Evolutionary conservation across 2,329 filamentous ascomycete species (phyloP).

Genomic region (Dissoconium aciculare): DNA sequence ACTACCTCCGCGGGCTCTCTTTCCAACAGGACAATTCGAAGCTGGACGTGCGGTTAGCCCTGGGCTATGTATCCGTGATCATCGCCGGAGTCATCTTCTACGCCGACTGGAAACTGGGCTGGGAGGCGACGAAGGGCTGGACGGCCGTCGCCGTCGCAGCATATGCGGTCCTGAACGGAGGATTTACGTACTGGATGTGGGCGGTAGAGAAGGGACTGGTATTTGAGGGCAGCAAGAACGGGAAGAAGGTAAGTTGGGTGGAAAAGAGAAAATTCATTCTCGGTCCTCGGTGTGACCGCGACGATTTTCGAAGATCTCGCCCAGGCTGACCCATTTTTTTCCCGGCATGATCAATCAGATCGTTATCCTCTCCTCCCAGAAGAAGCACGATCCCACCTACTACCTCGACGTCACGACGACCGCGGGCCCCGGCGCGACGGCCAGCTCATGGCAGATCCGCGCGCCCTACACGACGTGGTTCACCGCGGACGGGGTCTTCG

Average conservation of each 20-base stretch:
- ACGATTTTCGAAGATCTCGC: too few relatives aligned
- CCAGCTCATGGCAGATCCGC: conserved; percentile 36
- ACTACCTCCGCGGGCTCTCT: conserved; percentile 78
- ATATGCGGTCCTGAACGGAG: conserved; percentile 66
- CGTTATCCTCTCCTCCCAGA: conserved; percentile 53
- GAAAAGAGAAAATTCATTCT: too few relatives aligned
- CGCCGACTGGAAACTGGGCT: conserved; percentile 84
- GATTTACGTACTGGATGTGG: conserved; percentile 73
- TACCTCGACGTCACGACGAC: conserved; percentile 49
- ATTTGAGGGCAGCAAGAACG: conserved; percentile 60
- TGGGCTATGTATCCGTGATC: conserved; percentile 70
- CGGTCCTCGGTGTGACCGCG: too few relatives aligned
- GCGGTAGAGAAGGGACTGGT: conserved; percentile 66
- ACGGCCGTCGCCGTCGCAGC: conserved; percentile 63
- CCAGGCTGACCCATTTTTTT: too few relatives aligned
- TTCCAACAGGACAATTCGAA: conserved; percentile 72
- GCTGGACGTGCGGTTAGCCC: conserved; percentile 63
- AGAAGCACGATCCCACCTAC: conserved; percentile 74
- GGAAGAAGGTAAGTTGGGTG: conserved; percentile 44
- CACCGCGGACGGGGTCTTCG: conserved; percentile 54
- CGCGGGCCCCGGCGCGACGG: conserved; percentile 8
- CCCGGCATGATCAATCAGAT: too few relatives aligned
- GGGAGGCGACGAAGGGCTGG: conserved; percentile 69
- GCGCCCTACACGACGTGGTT: conserved; percentile 64
- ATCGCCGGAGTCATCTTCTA: conserved; percentile 74